A percentile compares a stretch with the other conserved stretches of the same genome.
Conservation (phyloP, 805 yeast genomes). For the Blastobotrys americana region DNA sequence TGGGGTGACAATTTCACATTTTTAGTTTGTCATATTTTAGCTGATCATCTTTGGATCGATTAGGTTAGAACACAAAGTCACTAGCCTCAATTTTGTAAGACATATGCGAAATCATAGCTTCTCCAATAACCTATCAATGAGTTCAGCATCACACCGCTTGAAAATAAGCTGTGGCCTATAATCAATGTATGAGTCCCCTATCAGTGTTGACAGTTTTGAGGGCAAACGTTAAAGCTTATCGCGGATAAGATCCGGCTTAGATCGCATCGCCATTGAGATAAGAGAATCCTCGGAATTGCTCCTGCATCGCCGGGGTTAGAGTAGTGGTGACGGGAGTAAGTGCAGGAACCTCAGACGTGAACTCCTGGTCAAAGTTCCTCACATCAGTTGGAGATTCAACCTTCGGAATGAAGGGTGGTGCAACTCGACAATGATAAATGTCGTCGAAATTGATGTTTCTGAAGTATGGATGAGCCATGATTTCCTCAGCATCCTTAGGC, state of each 20-base stretch:
- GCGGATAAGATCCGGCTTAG: slow-evolving; percentile 1
- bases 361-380: slow-evolving; percentile 87
- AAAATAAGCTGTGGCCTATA: no score
- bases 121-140: no score
- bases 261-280: slow-evolving; percentile 38
- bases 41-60: no score
- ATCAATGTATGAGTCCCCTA: no score
- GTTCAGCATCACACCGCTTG: no score
- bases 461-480: slow-evolving; percentile 94
- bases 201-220: no score
- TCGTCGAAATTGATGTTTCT: slow-evolving; percentile 86
- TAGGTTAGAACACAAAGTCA: no score
- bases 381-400: slow-evolving; percentile 84
- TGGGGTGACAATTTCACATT: no score
- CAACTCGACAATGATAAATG: slow-evolving; percentile 58
- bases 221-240: background rate
- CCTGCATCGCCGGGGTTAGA: slow-evolving; percentile 81
- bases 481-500: slow-evolving; percentile 81
- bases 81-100: no score
- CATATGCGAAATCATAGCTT: no score
- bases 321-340: slow-evolving; percentile 90
- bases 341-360: slow-evolving; percentile 89
- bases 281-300: slow-evolving; percentile 95
- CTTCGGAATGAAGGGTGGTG: slow-evolving; percentile 88
- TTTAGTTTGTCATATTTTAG: no score